Evolutionary conservation across 1,139 yeast genomes (phyloP), one percentile per base, ranked within the genome.

Genomic region (Saccharomycopsis hybrid): DNA sequence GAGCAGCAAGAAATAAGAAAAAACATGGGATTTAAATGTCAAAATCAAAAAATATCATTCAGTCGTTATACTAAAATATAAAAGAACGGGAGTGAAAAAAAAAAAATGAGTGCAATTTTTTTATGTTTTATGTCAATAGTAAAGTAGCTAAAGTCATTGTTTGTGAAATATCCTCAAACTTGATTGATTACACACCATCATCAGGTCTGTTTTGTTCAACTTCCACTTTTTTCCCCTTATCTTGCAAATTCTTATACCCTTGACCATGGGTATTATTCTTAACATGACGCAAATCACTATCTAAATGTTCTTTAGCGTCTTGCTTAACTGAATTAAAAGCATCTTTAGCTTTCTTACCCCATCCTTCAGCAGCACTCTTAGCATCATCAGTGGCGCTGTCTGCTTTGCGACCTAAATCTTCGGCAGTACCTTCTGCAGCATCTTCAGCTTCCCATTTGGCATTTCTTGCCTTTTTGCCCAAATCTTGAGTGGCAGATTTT

Each of bases 181-280:
- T 18, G 18, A 18, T 18, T 18, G 18, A 18, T 50, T 59, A 62
- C 37, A 64, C 56, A 5, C 62, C 76, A 59, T 73, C 77, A 44
- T 72, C 76, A 2, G 76, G 73, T 56, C 77, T 69, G 59, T 70
- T 66, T 59, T 73, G 77, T 60, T 73, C 77, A 41, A 57, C 53
- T 56, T 72, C 76, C 30, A 63, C 65, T 58, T 71, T 69, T 44
- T 65, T 40, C 8, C 77, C 77, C 57, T 72, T 73, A 52, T 73
- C 76, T 58, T 70, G 72, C 57, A 73, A 67, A 54, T 61, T 57
- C 39, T 65, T 55, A 59, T 73, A 72, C 18, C 18, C 18, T 18
- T 18, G 18, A 7, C 76, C 76, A 42, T 59, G 51, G 44, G 61
- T 54, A 55, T 70, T 67, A 37, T 64, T 51, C 9, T 56, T 52